phyloP scores from a whole-genome alignment of 169 alveolate species.

The Amoebophrya sp. region DNA sequence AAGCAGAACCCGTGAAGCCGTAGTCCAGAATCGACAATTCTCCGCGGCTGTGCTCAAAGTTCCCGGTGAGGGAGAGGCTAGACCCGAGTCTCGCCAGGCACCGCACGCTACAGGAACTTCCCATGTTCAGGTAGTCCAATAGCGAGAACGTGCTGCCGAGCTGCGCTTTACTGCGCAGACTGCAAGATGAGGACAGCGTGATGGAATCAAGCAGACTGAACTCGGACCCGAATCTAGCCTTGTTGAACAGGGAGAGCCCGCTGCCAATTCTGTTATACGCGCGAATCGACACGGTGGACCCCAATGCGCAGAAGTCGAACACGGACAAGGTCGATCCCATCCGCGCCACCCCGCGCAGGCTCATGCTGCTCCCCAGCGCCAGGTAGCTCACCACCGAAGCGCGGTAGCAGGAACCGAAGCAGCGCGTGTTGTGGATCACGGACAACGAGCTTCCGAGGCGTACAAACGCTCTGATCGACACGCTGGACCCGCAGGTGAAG shows the following conservation, averaged over 20 bases:
- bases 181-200: background rate
- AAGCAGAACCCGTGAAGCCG: background rate
- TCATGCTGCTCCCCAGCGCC: background rate
- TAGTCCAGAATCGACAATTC: background rate
- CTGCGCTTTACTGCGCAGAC: background rate
- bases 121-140: background rate
- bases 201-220: background rate
- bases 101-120: conserved; percentile 5
- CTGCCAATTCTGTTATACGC: background rate
- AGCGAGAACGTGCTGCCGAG: background rate
- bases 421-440: background rate
- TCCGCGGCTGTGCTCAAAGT: too few species aligned
- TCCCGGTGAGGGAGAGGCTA: too few species aligned
- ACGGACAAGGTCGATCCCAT: background rate
- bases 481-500: background rate
- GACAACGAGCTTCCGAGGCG: conserved; percentile 28
- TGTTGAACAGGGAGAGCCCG: background rate
- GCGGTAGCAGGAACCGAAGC: background rate
- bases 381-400: background rate
- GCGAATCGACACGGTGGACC: background rate
- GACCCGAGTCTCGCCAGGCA: background rate
- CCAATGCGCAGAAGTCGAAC: background rate
- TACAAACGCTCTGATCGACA: background rate
- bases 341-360: background rate
- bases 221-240: background rate